Evolutionary conservation across 768 basidiomycete genomes (phyloP).

Genomic region (Trametes coccinea): DNA sequence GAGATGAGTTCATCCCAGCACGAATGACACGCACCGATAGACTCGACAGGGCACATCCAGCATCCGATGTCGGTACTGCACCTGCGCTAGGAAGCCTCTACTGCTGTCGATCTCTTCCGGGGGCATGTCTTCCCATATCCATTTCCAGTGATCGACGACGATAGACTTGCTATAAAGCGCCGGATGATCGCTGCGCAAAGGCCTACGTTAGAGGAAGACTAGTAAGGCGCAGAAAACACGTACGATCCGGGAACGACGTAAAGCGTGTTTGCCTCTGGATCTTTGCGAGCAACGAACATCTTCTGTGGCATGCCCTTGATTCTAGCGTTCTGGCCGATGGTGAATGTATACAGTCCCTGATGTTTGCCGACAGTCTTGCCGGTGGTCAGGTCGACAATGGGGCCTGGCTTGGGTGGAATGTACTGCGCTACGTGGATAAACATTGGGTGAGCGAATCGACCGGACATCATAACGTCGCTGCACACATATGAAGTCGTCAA

Average conservation of each 20-base stretch:
- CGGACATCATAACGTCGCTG: constrained; percentile 1
- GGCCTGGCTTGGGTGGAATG: constrained; percentile 65
- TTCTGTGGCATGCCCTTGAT: constrained; percentile 59
- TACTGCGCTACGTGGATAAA: constrained; percentile 63
- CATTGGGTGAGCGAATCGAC: not conserved
- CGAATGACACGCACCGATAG: constrained; percentile 39
- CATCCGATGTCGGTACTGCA: constrained; percentile 78
- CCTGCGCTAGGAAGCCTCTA: constrained; percentile 47
- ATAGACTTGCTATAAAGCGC: constrained; percentile 44
- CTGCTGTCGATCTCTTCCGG: constrained; percentile 46
- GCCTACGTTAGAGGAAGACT: not conserved
- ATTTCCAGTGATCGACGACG: constrained; percentile 54
- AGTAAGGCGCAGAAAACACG: constrained; percentile 3
- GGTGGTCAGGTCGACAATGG: constrained; percentile 58
- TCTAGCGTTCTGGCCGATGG: constrained; percentile 79
- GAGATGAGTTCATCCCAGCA: not conserved
- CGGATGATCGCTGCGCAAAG: constrained; percentile 49
- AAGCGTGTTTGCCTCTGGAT: constrained; percentile 60
- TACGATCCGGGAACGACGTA: constrained; percentile 76
- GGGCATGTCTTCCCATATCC: constrained; percentile 72
- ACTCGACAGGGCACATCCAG: constrained; percentile 52
- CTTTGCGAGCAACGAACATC: constrained; percentile 78
- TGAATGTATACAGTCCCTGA: constrained; percentile 79
- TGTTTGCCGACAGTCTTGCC: constrained; percentile 63
- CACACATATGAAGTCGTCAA: constrained; percentile 73